Evolutionary conservation across 2,329 filamentous ascomycete genomes (phyloP).

Genomic region (Fusarium napiforme): DNA sequence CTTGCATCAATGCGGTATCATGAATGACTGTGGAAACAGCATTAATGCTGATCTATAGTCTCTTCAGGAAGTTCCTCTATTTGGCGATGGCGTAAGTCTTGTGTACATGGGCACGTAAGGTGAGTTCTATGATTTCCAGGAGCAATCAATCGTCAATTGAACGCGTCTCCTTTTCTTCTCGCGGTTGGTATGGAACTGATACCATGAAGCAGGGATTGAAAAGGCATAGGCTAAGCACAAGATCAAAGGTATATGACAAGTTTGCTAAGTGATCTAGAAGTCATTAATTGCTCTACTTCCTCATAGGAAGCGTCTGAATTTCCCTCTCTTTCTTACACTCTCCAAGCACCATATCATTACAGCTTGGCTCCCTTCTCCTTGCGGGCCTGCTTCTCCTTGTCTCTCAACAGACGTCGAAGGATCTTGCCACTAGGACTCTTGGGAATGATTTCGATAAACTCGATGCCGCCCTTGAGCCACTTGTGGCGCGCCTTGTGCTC

Average conservation of each 20-base stretch:
- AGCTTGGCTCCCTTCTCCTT: constrained; percentile 74
- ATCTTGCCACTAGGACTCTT: constrained; percentile 83
- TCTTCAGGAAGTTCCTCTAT: not conserved
- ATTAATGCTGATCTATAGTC: not conserved
- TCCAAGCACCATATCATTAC: constrained; percentile 52
- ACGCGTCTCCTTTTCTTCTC: not conserved
- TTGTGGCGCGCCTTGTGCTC: constrained; percentile 76
- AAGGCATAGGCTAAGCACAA: too few relatives aligned
- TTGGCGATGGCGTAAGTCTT: not conserved
- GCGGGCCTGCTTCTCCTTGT: constrained; percentile 77
- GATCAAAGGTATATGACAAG: not conserved
- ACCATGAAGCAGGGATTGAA: not conserved
- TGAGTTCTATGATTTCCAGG: too few relatives aligned
- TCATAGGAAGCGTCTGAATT: not conserved
- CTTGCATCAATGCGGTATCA: too few relatives aligned
- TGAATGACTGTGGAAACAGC: not conserved
- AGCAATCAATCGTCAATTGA: too few relatives aligned
- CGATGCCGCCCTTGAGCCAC: constrained; percentile 71
- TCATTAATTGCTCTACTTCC: not conserved
- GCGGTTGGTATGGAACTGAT: not conserved
- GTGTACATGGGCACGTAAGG: not conserved
- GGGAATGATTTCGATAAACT: constrained; percentile 74
- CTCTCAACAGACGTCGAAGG: constrained; percentile 73
- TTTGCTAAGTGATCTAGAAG: not conserved
- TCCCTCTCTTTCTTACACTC: not conserved